These are phyloP conservation scores for Eragrostis tef DNA, from an alignment of 202 grass and related monocot species.

Conservation along the genomic window DNA sequence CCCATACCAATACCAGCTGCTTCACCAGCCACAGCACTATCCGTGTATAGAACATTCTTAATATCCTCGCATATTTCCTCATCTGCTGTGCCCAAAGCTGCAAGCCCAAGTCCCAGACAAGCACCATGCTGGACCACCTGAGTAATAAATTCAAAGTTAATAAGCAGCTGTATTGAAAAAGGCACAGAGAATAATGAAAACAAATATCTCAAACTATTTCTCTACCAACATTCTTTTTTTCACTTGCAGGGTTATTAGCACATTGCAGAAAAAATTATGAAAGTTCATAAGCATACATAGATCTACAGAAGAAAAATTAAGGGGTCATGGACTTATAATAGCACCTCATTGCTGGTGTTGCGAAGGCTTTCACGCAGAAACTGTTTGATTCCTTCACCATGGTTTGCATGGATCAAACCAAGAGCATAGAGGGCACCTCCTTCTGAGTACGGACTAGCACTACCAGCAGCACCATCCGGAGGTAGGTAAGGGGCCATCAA, in stretches of 20 bases:
- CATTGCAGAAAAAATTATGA: background rate
- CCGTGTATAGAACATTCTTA: constrained; percentile 82
- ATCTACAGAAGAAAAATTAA: constrained; percentile 27
- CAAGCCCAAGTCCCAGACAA: constrained; percentile 89
- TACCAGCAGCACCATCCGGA: constrained; percentile 79
- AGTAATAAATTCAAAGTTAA: constrained; percentile 39
- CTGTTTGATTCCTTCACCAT: constrained; percentile 98
- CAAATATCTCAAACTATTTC: background rate
- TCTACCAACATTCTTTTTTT: background rate
- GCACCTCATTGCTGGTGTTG: constrained; percentile 80
- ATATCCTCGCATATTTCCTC: constrained; percentile 95
- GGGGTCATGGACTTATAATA: constrained; percentile 29
- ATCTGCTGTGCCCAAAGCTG: constrained; percentile 88
- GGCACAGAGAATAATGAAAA: background rate
- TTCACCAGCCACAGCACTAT: constrained; percentile 94
- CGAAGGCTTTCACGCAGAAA: constrained; percentile 91
- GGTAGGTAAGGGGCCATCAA: constrained; percentile 98
- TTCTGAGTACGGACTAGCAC: constrained; percentile 94
- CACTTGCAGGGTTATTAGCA: background rate
- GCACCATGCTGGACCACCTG: constrained; percentile 99
- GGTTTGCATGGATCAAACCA: constrained; percentile 98
- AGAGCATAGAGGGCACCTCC: constrained; percentile 97
- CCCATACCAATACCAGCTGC: constrained; percentile 98
- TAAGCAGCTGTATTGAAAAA: constrained; percentile 4
- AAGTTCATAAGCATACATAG: background rate